Evolutionary conservation across 1,284 basidiomycete species (phyloP).

Genomic region (Coniferiporia sulphurascens): DNA sequence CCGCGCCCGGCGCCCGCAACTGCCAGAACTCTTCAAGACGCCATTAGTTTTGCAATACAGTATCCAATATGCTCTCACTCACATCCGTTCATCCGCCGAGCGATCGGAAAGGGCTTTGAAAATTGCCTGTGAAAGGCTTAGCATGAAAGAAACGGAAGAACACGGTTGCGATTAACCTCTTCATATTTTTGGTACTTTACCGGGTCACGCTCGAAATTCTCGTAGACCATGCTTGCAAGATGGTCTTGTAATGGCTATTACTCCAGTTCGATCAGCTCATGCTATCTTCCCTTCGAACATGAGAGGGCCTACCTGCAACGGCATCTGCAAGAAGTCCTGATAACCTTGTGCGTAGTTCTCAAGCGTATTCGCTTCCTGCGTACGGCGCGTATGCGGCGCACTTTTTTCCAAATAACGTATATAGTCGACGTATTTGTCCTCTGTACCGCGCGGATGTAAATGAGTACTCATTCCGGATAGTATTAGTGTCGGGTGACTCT

Average conservation of each 20-base stretch:
- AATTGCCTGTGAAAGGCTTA: slow-evolving; percentile 53
- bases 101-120: slow-evolving; percentile 77
- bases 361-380: slow-evolving; percentile 61
- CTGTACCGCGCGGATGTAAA: slow-evolving; percentile 76
- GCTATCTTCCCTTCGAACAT: not conserved
- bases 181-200: slow-evolving; percentile 97
- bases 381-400: slow-evolving; percentile 55
- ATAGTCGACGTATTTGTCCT: slow-evolving; percentile 89
- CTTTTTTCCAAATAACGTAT: slow-evolving; percentile 78
- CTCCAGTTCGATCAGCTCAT: slow-evolving; percentile 8
- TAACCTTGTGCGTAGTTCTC: slow-evolving; percentile 91
- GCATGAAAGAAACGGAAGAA: not conserved
- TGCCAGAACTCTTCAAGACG: slow-evolving; percentile 63
- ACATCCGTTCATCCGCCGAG: slow-evolving; percentile 56
- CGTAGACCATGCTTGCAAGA: slow-evolving; percentile 90
- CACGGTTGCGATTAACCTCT: slow-evolving; percentile 49
- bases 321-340: slow-evolving; percentile 93
- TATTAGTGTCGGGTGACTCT: slow-evolving; percentile 83
- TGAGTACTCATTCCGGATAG: slow-evolving; percentile 62
- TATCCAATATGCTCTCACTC: slow-evolving; percentile 22
- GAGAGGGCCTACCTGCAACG: slow-evolving; percentile 63
- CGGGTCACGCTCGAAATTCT: slow-evolving; percentile 97
- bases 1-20: slow-evolving; percentile 96
- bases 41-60: slow-evolving; percentile 14
- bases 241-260: slow-evolving; percentile 93